Percentiles rank a stretch among this genome's conserved stretches.
Evolutionary conservation across 495 filamentous ascomycete genomes (phyloP).

Genomic region (Gamarada debralockiae): DNA sequence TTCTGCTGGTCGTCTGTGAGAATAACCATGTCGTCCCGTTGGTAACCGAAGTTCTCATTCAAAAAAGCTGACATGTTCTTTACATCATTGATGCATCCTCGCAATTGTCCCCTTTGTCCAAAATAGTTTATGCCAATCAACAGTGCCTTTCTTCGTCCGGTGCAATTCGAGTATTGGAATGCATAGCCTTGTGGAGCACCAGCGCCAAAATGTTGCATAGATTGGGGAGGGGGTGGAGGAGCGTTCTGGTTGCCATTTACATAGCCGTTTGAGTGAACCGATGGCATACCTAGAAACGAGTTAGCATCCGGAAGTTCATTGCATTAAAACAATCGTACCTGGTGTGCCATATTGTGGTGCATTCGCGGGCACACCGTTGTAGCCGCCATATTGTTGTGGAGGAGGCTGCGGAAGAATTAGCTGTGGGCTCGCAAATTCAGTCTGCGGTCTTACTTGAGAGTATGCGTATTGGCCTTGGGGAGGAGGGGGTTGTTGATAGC

Average conservation of each 20-base stretch:
- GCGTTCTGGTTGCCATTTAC: conserved; percentile 46
- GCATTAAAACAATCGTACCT: conserved; percentile 10
- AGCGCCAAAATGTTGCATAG: conserved; percentile 64
- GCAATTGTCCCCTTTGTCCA: conserved; percentile 81
- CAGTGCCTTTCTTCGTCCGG: conserved; percentile 85
- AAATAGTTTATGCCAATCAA: conserved; percentile 99
- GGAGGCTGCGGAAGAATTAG: conserved; percentile 29
- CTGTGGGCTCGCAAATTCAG: not conserved
- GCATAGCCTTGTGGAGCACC: conserved; percentile 76
- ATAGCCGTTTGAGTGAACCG: conserved; percentile 48
- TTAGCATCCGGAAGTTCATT: not conserved
- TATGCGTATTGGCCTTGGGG: conserved; percentile 19
- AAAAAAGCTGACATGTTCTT: conserved; percentile 95
- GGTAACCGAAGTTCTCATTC: conserved; percentile 87
- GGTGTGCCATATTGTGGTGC: conserved; percentile 23
- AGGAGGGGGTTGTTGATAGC: conserved; percentile 43
- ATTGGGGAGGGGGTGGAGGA: conserved; percentile 56
- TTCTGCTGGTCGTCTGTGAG: conserved; percentile 97
- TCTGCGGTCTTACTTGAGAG: conserved; percentile 8
- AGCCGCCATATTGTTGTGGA: conserved; percentile 39
- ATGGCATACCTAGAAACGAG: conserved; percentile 33
- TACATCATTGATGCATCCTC: conserved; percentile 97
- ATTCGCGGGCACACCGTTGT: conserved; percentile 34
- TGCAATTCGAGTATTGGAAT: conserved; percentile 91
- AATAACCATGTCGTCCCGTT: conserved; percentile 96